These are phyloP conservation scores for Neurospora tetrasperma DNA, from an alignment of 495 filamentous ascomycete genomes.

Conservation along the genomic window DNA sequence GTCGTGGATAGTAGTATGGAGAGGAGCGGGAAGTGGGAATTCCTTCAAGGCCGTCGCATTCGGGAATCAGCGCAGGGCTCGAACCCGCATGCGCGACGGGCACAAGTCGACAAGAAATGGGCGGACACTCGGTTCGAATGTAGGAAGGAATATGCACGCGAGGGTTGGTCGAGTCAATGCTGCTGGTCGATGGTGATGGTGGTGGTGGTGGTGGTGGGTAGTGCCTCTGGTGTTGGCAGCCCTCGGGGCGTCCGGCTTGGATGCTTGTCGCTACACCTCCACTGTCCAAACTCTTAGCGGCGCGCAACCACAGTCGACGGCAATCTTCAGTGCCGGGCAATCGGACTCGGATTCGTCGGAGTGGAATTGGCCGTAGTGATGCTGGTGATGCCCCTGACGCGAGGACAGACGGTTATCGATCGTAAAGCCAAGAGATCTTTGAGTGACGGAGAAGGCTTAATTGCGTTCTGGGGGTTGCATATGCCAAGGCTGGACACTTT, in stretches of 20 bases:
- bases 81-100: slow-evolving; percentile 3
- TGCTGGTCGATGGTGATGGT: background rate
- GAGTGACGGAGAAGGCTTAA: slow-evolving; percentile 15
- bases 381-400: background rate
- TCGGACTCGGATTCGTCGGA: background rate
- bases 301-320: background rate
- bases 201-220: background rate
- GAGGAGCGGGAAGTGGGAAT: background rate
- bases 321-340: background rate
- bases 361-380: background rate
- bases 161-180: background rate
- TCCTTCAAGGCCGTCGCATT: background rate
- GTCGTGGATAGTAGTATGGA: slow-evolving; percentile 3
- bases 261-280: background rate
- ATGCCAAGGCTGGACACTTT: slow-evolving; percentile 26
- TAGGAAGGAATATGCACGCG: slow-evolving; percentile 1
- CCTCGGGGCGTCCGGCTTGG: background rate
- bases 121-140: background rate
- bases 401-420: slow-evolving; percentile 1
- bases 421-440: slow-evolving; percentile 23
- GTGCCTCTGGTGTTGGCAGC: background rate
- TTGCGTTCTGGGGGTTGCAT: slow-evolving; percentile 23
- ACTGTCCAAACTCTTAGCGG: background rate
- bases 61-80: slow-evolving; percentile 2
- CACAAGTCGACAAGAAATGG: background rate